Evolutionary conservation across 148 eudicot genomes (phyloP).

Genomic region (Euryodendron excelsum): DNA sequence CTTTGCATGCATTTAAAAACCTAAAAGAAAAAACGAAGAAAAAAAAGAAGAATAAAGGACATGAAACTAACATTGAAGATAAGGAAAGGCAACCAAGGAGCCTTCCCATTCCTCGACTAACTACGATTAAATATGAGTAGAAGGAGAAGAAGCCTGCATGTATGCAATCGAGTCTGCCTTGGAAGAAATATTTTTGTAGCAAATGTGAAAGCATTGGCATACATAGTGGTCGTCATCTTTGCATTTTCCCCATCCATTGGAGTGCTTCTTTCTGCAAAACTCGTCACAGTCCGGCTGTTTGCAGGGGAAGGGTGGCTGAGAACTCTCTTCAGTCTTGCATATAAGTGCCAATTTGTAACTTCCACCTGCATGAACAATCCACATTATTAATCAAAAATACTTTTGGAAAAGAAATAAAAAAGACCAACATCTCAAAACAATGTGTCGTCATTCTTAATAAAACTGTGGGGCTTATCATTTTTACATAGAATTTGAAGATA

Average conservation of each 20-base stretch:
- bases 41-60: background rate
- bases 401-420: too few relatives aligned
- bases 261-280: constrained; percentile 17
- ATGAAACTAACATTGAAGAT: background rate
- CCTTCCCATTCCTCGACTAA: background rate
- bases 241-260: constrained; percentile 37
- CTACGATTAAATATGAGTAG: background rate
- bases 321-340: constrained; percentile 30
- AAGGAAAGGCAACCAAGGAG: background rate
- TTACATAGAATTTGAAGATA: too few relatives aligned
- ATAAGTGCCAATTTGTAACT: constrained; percentile 28
- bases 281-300: constrained; percentile 14
- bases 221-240: constrained; percentile 23
- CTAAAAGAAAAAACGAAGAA: background rate
- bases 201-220: constrained; percentile 40
- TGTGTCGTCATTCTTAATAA: too few relatives aligned
- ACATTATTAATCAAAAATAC: too few relatives aligned
- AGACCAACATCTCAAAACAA: too few relatives aligned
- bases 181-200: constrained; percentile 1
- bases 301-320: constrained; percentile 25
- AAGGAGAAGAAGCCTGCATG: background rate
- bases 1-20: too few relatives aligned
- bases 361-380: constrained; percentile 12
- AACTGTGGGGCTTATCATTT: too few relatives aligned
- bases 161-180: background rate